These are phyloP conservation scores for Quercus lobata DNA, from an alignment of 331 rosid species.

Conservation along the genomic window DNA sequence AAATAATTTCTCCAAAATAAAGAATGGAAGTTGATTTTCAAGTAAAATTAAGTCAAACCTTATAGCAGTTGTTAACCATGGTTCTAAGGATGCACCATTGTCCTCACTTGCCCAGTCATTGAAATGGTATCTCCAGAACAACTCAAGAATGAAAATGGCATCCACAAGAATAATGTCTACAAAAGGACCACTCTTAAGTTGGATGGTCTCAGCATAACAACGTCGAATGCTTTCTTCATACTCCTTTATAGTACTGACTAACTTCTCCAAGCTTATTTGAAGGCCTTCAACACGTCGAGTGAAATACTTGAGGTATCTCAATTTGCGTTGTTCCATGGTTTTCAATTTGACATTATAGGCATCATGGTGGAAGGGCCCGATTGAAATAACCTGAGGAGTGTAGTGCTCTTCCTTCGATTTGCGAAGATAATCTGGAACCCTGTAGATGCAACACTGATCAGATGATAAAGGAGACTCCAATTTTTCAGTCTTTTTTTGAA, in stretches of 20 bases:
- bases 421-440: conserved; percentile 14
- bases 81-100: rapidly evolving
- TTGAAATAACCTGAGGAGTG: conserved; percentile 30
- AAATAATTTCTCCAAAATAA: not conserved
- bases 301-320: not conserved
- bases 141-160: not conserved
- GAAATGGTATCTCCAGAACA: not conserved
- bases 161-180: not conserved
- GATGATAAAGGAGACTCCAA: rapidly evolving
- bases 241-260: not conserved
- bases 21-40: not conserved
- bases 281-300: rapidly evolving
- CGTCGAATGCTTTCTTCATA: not conserved
- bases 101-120: rapidly evolving
- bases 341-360: too few relatives aligned
- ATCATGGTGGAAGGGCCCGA: conserved; percentile 34
- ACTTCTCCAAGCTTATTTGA: too few relatives aligned
- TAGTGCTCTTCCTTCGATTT: not conserved
- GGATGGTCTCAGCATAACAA: not conserved
- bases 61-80: rapidly evolving
- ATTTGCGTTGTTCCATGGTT: conserved; percentile 19
- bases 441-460: conserved; percentile 13
- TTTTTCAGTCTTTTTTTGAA: rapidly evolving
- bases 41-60: not conserved
- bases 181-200: not conserved